Evolutionary conservation across 176 grass and related monocot genomes (phyloP), one percentile per base, ranked within the genome.

Genomic region (Neostapfia colusana): DNA sequence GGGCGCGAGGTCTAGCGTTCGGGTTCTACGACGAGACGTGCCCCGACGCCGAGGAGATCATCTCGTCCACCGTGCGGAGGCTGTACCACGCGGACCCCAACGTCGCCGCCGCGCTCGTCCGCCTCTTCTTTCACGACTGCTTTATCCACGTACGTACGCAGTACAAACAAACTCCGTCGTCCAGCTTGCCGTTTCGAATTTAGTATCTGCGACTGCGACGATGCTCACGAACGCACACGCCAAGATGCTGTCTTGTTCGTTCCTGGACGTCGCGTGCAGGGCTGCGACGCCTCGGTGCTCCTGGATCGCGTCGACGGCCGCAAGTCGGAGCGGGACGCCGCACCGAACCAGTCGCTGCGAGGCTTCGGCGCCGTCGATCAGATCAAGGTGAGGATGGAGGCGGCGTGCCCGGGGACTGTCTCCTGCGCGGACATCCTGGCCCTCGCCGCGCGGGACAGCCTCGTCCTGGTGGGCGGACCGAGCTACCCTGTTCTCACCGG

Each of bases 341-440:
- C 7, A 0, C 86, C 86, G 34, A 93, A 93, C 56, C 81, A 70
- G 14, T 84, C 80, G 37, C 72, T 84, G 10, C 73, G 84, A 5
- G 87, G 90, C 55, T 81, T 78, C 55, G 63, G 45, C 15, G 81
- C 87, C 31, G 0, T 93, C 17, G 90, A 93, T 10, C 41, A 65
- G 8, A 78, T 93, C 31, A 93, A 93, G 50, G 44, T 31, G 40
- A 45, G 46, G 63, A 14, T 89, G 67, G 87, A 93, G 73, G 20
- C 9, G 61, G 57, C 69, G 53, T 89, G 90, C 56, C 84, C 81
- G 0, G 48, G n/a, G 2, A 83, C 84, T 4, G 81, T 93, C 18
- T 93, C 90, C 6, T 89, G 87, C 66, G 87, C 87, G 6, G 90
- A 93, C 67, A 63, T 93, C 69, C 57, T 93, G 46, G 87, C 73